Conservation (phyloP, 108 stramenopile genomes). For the Cyclotella sp. region DNA sequence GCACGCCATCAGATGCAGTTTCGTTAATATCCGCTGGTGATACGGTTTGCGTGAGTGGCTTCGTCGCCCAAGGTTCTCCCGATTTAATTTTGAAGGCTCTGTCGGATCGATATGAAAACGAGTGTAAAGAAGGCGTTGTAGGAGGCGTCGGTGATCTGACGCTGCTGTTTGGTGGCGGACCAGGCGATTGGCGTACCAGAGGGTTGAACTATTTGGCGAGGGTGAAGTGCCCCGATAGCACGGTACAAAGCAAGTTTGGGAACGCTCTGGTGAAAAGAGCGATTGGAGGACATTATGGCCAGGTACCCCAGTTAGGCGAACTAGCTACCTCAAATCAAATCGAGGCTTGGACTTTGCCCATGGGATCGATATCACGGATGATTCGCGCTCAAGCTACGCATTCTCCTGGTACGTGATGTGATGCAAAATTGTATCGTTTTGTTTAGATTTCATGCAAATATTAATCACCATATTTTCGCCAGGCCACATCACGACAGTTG, state of each 20-base stretch:
- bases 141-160: constrained; percentile 61
- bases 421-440: not conserved
- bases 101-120: constrained; percentile 61
- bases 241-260: constrained; percentile 24
- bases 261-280: constrained; percentile 61
- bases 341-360: constrained; percentile 81
- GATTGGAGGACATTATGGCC: constrained; percentile 81
- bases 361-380: constrained; percentile 83
- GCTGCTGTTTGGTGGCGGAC: constrained; percentile 80
- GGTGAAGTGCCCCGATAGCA: constrained; percentile 11
- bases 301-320: constrained; percentile 69
- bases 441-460: not conserved
- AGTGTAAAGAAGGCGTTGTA: constrained; percentile 19
- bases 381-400: constrained; percentile 79
- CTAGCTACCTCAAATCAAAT: constrained; percentile 66
- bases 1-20: constrained; percentile 52
- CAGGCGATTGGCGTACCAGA: constrained; percentile 64
- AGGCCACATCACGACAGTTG: constrained; percentile 82
- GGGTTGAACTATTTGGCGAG: constrained; percentile 79
- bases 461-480: constrained; percentile 41
- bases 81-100: constrained; percentile 63
- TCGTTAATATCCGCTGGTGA: constrained; percentile 50
- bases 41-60: constrained; percentile 71
- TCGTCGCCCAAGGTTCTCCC: constrained; percentile 75
- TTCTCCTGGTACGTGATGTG: constrained; percentile 46